phyloP scores from a whole-genome alignment of 768 basidiomycete species.

The Candolleomyces eurysporus region DNA sequence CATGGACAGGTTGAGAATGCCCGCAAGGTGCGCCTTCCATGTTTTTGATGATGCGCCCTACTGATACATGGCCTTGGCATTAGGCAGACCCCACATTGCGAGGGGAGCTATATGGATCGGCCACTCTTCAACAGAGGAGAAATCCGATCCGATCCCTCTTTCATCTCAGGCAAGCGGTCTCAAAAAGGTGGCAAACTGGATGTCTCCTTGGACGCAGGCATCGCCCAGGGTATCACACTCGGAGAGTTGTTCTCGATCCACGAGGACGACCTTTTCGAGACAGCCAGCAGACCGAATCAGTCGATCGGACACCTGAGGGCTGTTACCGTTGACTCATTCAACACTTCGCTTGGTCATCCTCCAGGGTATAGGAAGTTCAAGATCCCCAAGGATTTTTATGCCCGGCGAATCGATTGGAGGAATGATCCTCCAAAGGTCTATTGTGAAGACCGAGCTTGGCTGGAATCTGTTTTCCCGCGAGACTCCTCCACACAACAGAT shows the following conservation, averaged over 20 bases:
- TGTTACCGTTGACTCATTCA: constrained; percentile 17
- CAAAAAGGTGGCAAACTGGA: constrained; percentile 1
- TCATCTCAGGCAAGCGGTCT: constrained; percentile 21
- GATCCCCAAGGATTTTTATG: constrained; percentile 23
- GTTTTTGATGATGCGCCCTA: not conserved
- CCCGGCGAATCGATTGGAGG: constrained; percentile 17
- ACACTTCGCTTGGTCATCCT: constrained; percentile 16
- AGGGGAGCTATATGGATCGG: constrained; percentile 29
- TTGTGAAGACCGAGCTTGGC: constrained; percentile 24
- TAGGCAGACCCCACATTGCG: constrained; percentile 36
- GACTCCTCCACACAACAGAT: constrained; percentile 10
- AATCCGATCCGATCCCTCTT: constrained; percentile 25
- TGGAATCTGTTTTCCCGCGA: constrained; percentile 20
- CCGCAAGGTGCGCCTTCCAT: constrained; percentile 20
- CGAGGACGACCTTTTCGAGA: constrained; percentile 19
- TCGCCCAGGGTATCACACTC: constrained; percentile 28
- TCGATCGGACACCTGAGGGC: constrained; percentile 20
- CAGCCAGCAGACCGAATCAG: constrained; percentile 17
- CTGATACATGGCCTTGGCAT: not conserved
- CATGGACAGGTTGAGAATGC: constrained; percentile 30
- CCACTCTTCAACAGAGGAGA: constrained; percentile 30
- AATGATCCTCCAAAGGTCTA: constrained; percentile 19
- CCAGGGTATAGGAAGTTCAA: constrained; percentile 2
- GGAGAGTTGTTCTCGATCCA: constrained; percentile 25
- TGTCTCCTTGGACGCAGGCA: constrained; percentile 26